phyloP scores from a whole-genome alignment of 2,329 filamentous ascomycete genomes.

The Sarocladiaceae sp. region DNA sequence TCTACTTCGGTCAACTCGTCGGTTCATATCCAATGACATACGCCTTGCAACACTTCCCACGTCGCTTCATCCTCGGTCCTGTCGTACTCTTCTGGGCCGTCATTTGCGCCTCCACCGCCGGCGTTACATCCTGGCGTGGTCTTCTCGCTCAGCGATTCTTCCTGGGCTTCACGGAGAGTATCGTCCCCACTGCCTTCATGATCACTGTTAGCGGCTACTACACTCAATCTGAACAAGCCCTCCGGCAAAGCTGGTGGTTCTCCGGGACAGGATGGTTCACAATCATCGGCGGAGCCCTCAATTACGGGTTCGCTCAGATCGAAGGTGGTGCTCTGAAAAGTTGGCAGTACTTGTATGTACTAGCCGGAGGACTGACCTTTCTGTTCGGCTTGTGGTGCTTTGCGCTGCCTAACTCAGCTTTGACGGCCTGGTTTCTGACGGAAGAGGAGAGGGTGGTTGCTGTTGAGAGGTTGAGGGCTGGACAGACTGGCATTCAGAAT shows the following conservation, averaged over 20 bases:
- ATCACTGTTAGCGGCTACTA: constrained; percentile 44
- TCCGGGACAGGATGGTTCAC: constrained; percentile 38
- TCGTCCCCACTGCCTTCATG: constrained; percentile 48
- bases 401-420: constrained; percentile 48
- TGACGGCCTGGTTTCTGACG: constrained; percentile 52
- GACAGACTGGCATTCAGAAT: constrained; percentile 45
- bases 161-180: constrained; percentile 37
- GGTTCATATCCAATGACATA: constrained; percentile 58
- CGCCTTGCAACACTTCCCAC: constrained; percentile 49
- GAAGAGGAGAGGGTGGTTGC: constrained; percentile 45
- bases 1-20: constrained; percentile 59
- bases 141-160: constrained; percentile 49
- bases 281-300: constrained; percentile 42
- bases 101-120: constrained; percentile 52
- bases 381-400: constrained; percentile 49
- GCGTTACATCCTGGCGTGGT: constrained; percentile 47
- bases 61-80: constrained; percentile 44
- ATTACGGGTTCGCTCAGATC: constrained; percentile 48
- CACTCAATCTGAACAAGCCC: constrained; percentile 44
- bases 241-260: constrained; percentile 48
- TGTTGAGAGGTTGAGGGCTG: constrained; percentile 43
- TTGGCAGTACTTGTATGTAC: constrained; percentile 53
- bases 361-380: constrained; percentile 44
- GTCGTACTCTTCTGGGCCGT: constrained; percentile 49
- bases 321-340: constrained; percentile 34